phyloP scores from a whole-genome alignment of 768 basidiomycete genomes.

The Collybia sp. region DNA sequence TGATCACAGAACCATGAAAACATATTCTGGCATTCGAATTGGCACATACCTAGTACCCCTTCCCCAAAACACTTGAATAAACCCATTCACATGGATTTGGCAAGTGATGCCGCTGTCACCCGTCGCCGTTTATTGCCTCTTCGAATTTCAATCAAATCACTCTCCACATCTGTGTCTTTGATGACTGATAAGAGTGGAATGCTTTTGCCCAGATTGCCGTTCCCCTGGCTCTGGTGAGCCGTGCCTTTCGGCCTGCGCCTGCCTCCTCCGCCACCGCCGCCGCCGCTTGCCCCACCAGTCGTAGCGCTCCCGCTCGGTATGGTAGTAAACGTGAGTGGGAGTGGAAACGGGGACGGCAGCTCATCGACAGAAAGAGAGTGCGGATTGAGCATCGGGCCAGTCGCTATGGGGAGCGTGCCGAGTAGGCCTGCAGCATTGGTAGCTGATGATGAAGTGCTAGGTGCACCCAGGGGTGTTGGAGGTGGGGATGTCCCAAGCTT shows the following conservation, averaged over 20 bases:
- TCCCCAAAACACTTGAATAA: no score
- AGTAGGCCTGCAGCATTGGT: conserved; percentile 33
- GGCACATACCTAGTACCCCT: no score
- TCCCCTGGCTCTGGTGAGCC: conserved; percentile 50
- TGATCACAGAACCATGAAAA: no score
- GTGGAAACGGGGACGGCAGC: conserved; percentile 80
- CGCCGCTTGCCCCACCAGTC: conserved; percentile 20
- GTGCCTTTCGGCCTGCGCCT: conserved; percentile 50
- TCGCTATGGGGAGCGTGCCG: conserved; percentile 54
- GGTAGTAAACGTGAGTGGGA: conserved; percentile 60
- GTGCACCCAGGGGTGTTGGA: conserved; percentile 56
- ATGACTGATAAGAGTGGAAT: conserved; percentile 46
- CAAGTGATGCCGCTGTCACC: conserved; percentile 23
- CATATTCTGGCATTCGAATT: no score
- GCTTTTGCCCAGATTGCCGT: conserved; percentile 75
- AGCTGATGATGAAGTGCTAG: conserved; percentile 18
- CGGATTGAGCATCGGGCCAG: conserved; percentile 71
- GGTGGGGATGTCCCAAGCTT: conserved; percentile 77
- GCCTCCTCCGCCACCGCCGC: conserved; percentile 34
- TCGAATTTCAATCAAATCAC: conserved; percentile 74
- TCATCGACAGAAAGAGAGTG: conserved; percentile 85
- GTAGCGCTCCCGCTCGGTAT: conserved; percentile 24
- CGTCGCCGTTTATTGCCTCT: conserved; percentile 65
- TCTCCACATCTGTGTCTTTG: conserved; percentile 72
- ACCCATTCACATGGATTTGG: conserved; percentile 8